Evolutionary conservation across 2,329 filamentous ascomycete species (phyloP), one percentile per base, ranked within the genome.

Genomic region (Aspergillus japonicus): DNA sequence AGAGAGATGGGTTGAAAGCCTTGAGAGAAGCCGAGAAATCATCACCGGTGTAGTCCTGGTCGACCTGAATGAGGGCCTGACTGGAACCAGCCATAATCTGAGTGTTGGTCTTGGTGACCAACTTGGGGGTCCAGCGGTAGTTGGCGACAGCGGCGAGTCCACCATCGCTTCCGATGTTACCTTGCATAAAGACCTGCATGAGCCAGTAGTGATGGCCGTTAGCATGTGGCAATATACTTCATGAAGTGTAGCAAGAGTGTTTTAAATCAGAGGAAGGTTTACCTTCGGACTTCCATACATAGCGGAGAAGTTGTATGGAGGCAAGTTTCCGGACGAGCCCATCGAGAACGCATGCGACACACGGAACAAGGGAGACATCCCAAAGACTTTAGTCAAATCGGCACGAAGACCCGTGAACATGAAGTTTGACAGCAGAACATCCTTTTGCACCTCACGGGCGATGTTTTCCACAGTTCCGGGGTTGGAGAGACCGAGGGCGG

Each of bases 381-480:
- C 95, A 81, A 98, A 96, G 74, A 92, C 88, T 84, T 97, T 98
- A 75, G 92, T 97, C 75, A 98, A 83, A 79, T 99, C 95, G 77
- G 94, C 96, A 75, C 94, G 91, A 77, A 99, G 85, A 72, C 95
- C 95, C 49, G 91, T 90, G 83, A 99, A 98, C 87, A 95, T 96
- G 78, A 92, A 90, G 83, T 97, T 96, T 81, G 89, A 95, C 72
- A 97, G 87, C 76, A 98, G 89, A 70, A 97, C 93, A 85, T 97
- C 93, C 80, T 93, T 92, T 82, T 96, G 89, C 64, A 97, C 92
- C 82, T 99, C 95, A 76, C 90, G 89, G 69, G 90, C 86, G 76
- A 96, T 88, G 73, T 88, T 88, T 80, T 99, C 95, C 68, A 97
- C 88, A 55, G 90, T 93, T 71, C 95, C 95, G 47, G 95, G 95